Evolutionary conservation across 1,284 basidiomycete genomes (phyloP).

Genomic region (Cryptococcus neoformans): DNA sequence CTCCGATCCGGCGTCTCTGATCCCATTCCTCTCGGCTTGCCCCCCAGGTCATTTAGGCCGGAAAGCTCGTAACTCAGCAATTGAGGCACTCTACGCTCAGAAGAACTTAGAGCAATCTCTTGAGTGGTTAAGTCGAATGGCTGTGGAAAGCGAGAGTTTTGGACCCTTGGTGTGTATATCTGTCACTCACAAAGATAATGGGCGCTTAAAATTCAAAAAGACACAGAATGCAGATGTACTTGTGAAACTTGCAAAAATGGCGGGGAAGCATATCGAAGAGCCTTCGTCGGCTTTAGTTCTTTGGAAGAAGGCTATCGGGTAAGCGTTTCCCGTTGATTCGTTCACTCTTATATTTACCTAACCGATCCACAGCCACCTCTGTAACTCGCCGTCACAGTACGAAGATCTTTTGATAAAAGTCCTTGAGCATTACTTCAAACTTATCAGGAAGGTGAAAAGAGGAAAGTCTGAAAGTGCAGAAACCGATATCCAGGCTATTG

Average conservation of each 20-base stretch:
- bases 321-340: not conserved
- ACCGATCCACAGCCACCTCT: not conserved
- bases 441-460: not conserved
- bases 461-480: not conserved
- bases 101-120: not conserved
- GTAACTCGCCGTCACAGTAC: not conserved
- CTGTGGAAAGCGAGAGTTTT: constrained; percentile 1
- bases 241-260: not conserved
- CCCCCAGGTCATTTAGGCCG: constrained; percentile 5
- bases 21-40: constrained; percentile 3
- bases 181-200: not conserved
- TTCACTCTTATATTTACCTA: not conserved
- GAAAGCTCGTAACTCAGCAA: not conserved
- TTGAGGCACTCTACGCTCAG: not conserved
- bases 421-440: not conserved
- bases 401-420: not conserved
- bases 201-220: not conserved
- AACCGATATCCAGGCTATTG: not conserved
- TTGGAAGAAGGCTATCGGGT: not conserved
- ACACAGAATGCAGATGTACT: not conserved
- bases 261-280: not conserved
- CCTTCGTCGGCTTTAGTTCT: not conserved
- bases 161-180: constrained; percentile 3
- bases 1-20: not conserved
- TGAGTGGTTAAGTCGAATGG: constrained; percentile 3